A percentile compares a stretch with the other conserved stretches of the same genome.
These are phyloP conservation scores for Spirogloea muscicola DNA, from an alignment of 139 green algal genomes.

Conservation along the genomic window DNA sequence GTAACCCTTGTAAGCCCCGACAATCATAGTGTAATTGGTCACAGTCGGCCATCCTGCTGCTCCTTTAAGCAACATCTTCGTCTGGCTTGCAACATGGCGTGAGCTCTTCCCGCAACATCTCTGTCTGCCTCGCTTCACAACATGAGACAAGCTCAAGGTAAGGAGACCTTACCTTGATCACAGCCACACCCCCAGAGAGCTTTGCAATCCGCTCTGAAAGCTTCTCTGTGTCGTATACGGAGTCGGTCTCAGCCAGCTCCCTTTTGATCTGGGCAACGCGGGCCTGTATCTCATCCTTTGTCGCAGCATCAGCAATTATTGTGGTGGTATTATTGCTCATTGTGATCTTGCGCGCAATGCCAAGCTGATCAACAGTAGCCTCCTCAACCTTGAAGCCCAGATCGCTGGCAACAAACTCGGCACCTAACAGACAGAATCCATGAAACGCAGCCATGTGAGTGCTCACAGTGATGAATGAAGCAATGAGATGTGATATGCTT, in stretches of 20 bases:
- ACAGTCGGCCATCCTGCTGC: too few species aligned
- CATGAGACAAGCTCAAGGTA: not conserved
- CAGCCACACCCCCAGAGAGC: constrained; percentile 90
- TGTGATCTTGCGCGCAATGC: constrained; percentile 84
- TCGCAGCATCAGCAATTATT: constrained; percentile 89
- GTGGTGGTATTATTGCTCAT: constrained; percentile 73
- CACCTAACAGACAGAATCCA: constrained; percentile 74
- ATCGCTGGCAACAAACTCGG: constrained; percentile 95
- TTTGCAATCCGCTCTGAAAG: constrained; percentile 97
- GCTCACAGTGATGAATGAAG: too few species aligned
- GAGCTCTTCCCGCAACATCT: too few species aligned
- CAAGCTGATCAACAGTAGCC: constrained; percentile 82
- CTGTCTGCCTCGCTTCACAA: not conserved
- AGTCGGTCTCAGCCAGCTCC: constrained; percentile 92
- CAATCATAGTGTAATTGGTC: too few species aligned
- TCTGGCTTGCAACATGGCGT: too few species aligned
- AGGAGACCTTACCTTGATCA: constrained; percentile 96
- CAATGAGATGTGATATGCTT: too few species aligned
- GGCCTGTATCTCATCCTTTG: constrained; percentile 93
- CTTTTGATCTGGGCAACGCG: constrained; percentile 93
- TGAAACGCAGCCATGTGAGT: constrained; percentile 11
- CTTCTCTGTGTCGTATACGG: constrained; percentile 98
- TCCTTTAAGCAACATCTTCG: too few species aligned
- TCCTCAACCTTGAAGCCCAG: constrained; percentile 75
- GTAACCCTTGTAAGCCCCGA: too few species aligned